Evolutionary conservation across 257 asterid species (phyloP).

Genomic region (Solanum chilense): DNA sequence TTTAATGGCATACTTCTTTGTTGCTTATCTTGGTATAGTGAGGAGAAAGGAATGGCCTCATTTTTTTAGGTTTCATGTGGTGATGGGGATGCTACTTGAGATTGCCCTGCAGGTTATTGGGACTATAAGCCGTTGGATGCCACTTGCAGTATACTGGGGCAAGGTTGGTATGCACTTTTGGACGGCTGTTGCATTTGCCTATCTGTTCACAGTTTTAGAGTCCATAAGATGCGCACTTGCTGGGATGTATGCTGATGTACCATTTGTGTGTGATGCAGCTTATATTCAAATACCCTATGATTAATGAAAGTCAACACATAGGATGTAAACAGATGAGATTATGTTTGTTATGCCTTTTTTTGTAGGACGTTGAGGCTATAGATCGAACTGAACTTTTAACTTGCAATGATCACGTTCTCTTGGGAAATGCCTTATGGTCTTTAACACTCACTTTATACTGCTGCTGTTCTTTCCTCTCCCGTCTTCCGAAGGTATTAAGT

Average conservation of each 20-base stretch:
- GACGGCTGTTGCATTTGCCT: slow-evolving; percentile 58
- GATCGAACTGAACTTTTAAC: not conserved
- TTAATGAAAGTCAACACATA: slow-evolving; percentile 11
- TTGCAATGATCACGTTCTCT: not conserved
- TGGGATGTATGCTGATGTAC: slow-evolving; percentile 87
- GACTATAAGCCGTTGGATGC: slow-evolving; percentile 83
- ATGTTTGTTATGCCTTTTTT: not conserved
- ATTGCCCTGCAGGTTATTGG: slow-evolving; percentile 77
- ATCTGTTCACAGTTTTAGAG: slow-evolving; percentile 74
- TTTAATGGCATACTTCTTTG: slow-evolving; percentile 74
- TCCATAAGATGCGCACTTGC: slow-evolving; percentile 68
- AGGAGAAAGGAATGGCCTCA: slow-evolving; percentile 96
- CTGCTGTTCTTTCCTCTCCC: not conserved
- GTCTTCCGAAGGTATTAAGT: not conserved
- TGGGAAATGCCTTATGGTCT: not conserved
- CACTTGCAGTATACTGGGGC: slow-evolving; percentile 69
- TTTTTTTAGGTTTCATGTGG: slow-evolving; percentile 84
- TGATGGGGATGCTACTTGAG: slow-evolving; percentile 89
- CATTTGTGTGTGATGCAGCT: slow-evolving; percentile 88
- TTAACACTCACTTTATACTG: not conserved
- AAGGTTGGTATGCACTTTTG: slow-evolving; percentile 86
- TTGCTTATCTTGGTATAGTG: slow-evolving; percentile 76
- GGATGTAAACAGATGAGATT: not conserved
- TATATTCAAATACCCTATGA: slow-evolving; percentile 85
- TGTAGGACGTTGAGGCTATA: not conserved